These are phyloP conservation scores for Sextonia rubra DNA, from an alignment of 164 flowering plant species.

Conservation along the genomic window DNA sequence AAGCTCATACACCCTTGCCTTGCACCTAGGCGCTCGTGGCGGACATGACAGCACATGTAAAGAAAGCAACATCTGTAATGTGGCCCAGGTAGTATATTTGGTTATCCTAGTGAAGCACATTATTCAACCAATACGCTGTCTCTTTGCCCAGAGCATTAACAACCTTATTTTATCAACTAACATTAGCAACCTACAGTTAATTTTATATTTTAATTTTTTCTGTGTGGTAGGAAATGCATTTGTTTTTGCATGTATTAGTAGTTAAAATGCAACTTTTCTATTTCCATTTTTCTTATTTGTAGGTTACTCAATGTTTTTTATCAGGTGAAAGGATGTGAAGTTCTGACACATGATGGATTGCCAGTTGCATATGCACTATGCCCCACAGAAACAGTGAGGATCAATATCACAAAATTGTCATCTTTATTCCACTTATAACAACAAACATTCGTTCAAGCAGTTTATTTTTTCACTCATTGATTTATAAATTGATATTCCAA, in stretches of 20 bases:
- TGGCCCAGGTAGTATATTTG: too few relatives aligned
- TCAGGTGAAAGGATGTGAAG: constrained; percentile 88
- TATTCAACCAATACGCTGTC: too few relatives aligned
- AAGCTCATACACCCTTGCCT: too few relatives aligned
- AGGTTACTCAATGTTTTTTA: constrained; percentile 3
- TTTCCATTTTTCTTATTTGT: not conserved
- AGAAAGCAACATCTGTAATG: too few relatives aligned
- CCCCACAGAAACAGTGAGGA: constrained; percentile 84
- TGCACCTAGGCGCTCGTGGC: too few relatives aligned
- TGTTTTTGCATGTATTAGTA: not conserved
- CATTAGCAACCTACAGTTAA: too few relatives aligned
- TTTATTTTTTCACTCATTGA: not conserved
- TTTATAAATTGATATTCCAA: not conserved
- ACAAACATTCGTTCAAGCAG: not conserved
- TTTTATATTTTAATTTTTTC: not conserved
- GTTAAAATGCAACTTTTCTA: not conserved
- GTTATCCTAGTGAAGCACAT: too few relatives aligned
- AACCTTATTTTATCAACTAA: too few relatives aligned
- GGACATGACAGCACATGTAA: too few relatives aligned
- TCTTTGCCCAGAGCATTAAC: too few relatives aligned
- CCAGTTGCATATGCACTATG: constrained; percentile 73
- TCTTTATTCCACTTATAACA: not conserved
- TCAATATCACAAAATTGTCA: not conserved
- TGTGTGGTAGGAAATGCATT: not conserved
- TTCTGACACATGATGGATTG: constrained; percentile 52